Evolutionary conservation across 352 stramenopile genomes (phyloP), one percentile per base, ranked within the genome.

Genomic region (Pythium insidiosum): DNA sequence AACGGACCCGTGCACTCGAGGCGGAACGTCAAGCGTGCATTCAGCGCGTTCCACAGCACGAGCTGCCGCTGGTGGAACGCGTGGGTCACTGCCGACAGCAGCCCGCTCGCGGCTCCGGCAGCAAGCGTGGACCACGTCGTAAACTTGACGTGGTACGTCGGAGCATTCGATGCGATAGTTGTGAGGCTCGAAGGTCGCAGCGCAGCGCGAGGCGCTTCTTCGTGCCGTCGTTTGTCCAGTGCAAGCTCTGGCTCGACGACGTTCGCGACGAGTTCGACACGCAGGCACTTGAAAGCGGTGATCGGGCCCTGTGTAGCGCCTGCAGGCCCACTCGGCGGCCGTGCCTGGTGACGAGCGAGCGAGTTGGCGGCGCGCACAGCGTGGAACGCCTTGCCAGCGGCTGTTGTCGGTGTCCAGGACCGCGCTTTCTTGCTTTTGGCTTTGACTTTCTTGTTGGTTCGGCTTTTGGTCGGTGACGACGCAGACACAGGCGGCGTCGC

Each of bases 321-420:
- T n/a, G n/a, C n/a, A n/a, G n/a, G n/a, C n/a, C n/a, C n/a, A n/a
- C n/a, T n/a, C n/a, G n/a, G n/a, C n/a, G n/a, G n/a, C n/a, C n/a
- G n/a, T n/a, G n/a, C n/a, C n/a, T n/a, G n/a, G n/a, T n/a, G n/a
- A n/a, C n/a, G 66, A 41, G 47, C 23, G 10, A 84, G 47, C 12
- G 69, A 62, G 51, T 88, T 91, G 29, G 68, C 73, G 22, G 77
- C 49, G 2, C 79, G 73, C 11, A 91, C 79, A 11, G 71, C 79
- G 26, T 74, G 51, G 30, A 91, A 69, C 1, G 79, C 79, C 39
- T 88, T 91, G 16, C 79, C 79, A 1, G 59, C 62, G 6, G 73
- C 69, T 30, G 31, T 66, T 47, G 21, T 33, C 38, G 28, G 35
- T 34, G 9, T 12, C 34, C 12, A 18, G 12, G 34, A n/a, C n/a